A percentile compares a stretch with the other conserved stretches of the same genome.
phyloP scores from a whole-genome alignment of 2,329 filamentous ascomycete genomes.

The Colletotrichum horii region DNA sequence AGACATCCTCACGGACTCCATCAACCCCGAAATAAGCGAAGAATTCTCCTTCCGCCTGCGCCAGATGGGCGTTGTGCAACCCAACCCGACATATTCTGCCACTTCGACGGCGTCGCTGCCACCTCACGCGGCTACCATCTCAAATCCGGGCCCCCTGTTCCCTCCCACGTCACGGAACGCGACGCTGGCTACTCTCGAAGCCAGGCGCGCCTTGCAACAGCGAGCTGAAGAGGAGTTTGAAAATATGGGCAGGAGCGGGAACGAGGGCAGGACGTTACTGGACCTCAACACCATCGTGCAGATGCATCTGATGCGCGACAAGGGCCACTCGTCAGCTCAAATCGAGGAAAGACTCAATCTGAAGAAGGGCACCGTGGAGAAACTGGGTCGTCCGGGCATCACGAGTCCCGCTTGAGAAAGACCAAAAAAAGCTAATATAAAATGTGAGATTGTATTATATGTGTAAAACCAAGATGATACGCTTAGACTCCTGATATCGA shows the following conservation, averaged over 20 bases:
- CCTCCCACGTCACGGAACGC: slow-evolving; percentile 41
- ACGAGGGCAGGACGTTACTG: slow-evolving; percentile 48
- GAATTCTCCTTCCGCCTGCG: slow-evolving; percentile 57
- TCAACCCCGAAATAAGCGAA: slow-evolving; percentile 46
- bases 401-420: not conserved
- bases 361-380: slow-evolving; percentile 48
- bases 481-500: not conserved
- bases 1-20: slow-evolving; percentile 46
- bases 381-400: slow-evolving; percentile 46
- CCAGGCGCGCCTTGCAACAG: slow-evolving; percentile 48
- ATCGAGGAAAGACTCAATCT: slow-evolving; percentile 55
- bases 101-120: slow-evolving; percentile 48
- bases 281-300: slow-evolving; percentile 53
- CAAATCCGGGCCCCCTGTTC: slow-evolving; percentile 29
- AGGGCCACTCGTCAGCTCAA: slow-evolving; percentile 39
- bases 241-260: slow-evolving; percentile 36
- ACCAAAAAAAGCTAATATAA: not conserved
- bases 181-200: slow-evolving; percentile 55
- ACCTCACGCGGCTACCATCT: slow-evolving; percentile 5
- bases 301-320: slow-evolving; percentile 47
- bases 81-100: slow-evolving; percentile 58
- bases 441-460: slow-evolving; percentile 7
- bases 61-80: slow-evolving; percentile 60
- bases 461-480: not conserved
- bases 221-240: slow-evolving; percentile 50